phyloP scores from a whole-genome alignment of 345 rosid species.

The Geranium brycei region DNA sequence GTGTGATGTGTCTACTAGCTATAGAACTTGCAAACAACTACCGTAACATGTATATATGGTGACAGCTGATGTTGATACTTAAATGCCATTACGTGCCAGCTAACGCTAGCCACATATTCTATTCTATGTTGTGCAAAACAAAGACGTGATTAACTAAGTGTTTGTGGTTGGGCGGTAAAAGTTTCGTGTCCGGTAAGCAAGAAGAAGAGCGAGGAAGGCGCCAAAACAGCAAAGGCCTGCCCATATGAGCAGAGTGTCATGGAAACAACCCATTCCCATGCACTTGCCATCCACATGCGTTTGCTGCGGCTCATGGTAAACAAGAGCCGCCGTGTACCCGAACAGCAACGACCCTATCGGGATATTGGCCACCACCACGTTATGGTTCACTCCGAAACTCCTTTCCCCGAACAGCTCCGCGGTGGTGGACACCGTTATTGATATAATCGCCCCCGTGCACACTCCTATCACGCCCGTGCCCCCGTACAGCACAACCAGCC shows the following conservation, averaged over 20 bases:
- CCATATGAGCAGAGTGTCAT: slow-evolving; percentile 54
- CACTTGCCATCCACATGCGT: slow-evolving; percentile 30
- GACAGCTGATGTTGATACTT: too few species aligned
- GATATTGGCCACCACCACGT: slow-evolving; percentile 59
- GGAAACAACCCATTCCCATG: slow-evolving; percentile 56
- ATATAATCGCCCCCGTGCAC: slow-evolving; percentile 65
- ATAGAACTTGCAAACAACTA: too few species aligned
- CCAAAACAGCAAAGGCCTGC: slow-evolving; percentile 49
- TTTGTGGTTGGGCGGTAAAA: slow-evolving; percentile 16
- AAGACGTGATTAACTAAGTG: too few species aligned
- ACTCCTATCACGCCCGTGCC: slow-evolving; percentile 64
- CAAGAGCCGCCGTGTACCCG: slow-evolving; percentile 57
- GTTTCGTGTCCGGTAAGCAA: slow-evolving; percentile 41
- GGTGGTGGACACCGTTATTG: slow-evolving; percentile 58
- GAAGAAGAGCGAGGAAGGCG: slow-evolving; percentile 33
- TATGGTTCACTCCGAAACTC: slow-evolving; percentile 74
- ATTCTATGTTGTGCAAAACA: too few species aligned
- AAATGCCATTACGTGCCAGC: too few species aligned
- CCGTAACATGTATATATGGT: too few species aligned
- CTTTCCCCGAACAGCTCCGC: slow-evolving; percentile 64
- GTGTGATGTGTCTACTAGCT: too few species aligned
- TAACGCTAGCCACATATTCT: too few species aligned
- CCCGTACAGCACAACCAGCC: slow-evolving; percentile 27
- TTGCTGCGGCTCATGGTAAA: slow-evolving; percentile 30
- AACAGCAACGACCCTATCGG: slow-evolving; percentile 71